Evolutionary conservation across 495 filamentous ascomycete genomes (phyloP).

Genomic region (Rhypophila decipiens): DNA sequence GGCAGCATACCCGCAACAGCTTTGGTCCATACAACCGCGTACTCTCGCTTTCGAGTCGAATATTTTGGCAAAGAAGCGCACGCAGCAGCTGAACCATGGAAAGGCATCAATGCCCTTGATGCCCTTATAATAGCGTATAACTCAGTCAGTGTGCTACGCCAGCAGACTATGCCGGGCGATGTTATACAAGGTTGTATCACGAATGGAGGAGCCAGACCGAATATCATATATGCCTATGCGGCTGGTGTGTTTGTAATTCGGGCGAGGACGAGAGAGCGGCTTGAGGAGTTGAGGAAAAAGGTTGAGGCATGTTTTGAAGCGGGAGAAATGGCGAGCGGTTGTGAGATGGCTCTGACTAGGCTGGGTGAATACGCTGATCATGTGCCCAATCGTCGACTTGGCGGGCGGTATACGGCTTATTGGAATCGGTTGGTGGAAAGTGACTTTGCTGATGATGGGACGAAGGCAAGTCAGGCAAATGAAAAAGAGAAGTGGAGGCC

Average conservation of each 20-base stretch:
- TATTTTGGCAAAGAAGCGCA: slow-evolving; percentile 48
- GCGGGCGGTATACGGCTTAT: slow-evolving; percentile 42
- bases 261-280: slow-evolving; percentile 38
- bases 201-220: slow-evolving; percentile 52
- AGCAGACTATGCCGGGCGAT: slow-evolving; percentile 57
- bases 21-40: slow-evolving; percentile 45
- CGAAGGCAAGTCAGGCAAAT: too few relatives aligned
- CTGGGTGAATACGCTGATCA: slow-evolving; percentile 50
- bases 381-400: slow-evolving; percentile 53
- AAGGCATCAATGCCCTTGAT: slow-evolving; percentile 58
- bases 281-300: slow-evolving; percentile 44
- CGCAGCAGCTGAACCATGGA: slow-evolving; percentile 58
- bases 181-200: slow-evolving; percentile 54
- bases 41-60: slow-evolving; percentile 40
- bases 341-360: slow-evolving; percentile 38
- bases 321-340: slow-evolving; percentile 55
- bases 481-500: too few relatives aligned
- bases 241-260: slow-evolving; percentile 48
- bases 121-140: slow-evolving; percentile 58
- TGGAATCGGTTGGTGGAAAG: slow-evolving; percentile 44
- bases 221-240: slow-evolving; percentile 55
- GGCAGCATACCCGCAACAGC: slow-evolving; percentile 37
- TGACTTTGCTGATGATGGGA: too few relatives aligned
- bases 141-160: slow-evolving; percentile 52
- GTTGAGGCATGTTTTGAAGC: slow-evolving; percentile 55